Conservation (phyloP, 2,329 filamentous ascomycete genomes). For the Stachybotrys chlorohalonatus region DNA sequence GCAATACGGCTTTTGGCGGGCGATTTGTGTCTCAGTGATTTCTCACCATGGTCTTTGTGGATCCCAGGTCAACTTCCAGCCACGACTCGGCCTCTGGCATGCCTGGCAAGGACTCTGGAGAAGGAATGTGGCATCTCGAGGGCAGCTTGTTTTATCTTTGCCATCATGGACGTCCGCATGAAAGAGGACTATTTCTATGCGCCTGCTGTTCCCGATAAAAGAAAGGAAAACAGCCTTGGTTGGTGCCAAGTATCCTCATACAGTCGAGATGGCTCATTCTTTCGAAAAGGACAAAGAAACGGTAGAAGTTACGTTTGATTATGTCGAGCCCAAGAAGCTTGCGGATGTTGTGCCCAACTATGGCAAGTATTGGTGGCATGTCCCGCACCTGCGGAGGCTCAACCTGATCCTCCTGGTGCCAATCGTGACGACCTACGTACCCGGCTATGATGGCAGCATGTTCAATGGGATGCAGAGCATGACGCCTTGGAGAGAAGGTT, state of each 20-base stretch:
- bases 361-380: constrained; percentile 28
- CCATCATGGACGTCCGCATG: not conserved
- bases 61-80: not conserved
- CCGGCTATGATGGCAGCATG: constrained; percentile 32
- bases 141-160: not conserved
- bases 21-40: not conserved
- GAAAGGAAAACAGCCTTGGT: not conserved
- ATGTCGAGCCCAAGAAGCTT: not conserved
- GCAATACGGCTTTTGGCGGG: not conserved
- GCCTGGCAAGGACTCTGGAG: not conserved
- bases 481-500: constrained; percentile 18
- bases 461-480: not conserved
- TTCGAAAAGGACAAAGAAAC: not conserved
- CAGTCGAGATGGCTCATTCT: not conserved
- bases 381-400: constrained; percentile 30
- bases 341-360: not conserved
- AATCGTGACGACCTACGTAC: constrained; percentile 29
- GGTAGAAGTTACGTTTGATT: not conserved
- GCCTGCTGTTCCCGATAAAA: not conserved
- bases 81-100: not conserved
- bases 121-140: not conserved
- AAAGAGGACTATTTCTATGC: not conserved
- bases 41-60: not conserved
- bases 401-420: constrained; percentile 34
- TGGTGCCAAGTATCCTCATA: not conserved